These are phyloP conservation scores for Oropetium thomaeum DNA, from an alignment of 176 grass and related monocot genomes.

Conservation along the genomic window DNA sequence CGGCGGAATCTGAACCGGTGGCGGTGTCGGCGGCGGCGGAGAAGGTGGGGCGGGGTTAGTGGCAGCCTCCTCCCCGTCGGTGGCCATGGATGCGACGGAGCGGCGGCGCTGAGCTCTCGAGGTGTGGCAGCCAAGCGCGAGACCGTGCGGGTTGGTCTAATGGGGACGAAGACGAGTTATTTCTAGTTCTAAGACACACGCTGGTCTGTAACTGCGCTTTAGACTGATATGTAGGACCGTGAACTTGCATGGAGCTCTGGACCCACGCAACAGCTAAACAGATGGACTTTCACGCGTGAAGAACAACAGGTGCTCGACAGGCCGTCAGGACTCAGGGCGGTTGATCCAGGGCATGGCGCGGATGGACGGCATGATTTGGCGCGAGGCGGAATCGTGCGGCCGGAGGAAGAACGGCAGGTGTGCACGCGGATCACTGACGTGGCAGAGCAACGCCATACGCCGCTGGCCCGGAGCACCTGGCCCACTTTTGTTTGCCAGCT, in stretches of 20 bases:
- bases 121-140: background rate
- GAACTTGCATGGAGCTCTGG: rapidly evolving
- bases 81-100: slow-evolving; percentile 41
- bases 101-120: background rate
- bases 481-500: too few relatives aligned
- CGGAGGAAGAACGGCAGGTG: background rate
- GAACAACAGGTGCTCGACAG: background rate
- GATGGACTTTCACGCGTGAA: background rate
- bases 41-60: slow-evolving; percentile 33
- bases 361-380: slow-evolving; percentile 32
- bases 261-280: background rate
- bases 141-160: background rate
- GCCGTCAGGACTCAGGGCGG: background rate
- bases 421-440: slow-evolving; percentile 67
- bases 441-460: slow-evolving; percentile 15
- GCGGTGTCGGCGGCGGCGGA: background rate
- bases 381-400: slow-evolving; percentile 24
- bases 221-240: background rate
- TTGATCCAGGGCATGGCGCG: background rate
- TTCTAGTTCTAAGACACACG: too few relatives aligned
- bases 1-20: too few relatives aligned
- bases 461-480: background rate
- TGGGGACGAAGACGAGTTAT: background rate
- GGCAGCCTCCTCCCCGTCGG: slow-evolving; percentile 36
- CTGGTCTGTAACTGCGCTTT: too few relatives aligned